Evolutionary conservation across 192 early-diverging fungal species (phyloP).

Genomic region (Backusella circina): DNA sequence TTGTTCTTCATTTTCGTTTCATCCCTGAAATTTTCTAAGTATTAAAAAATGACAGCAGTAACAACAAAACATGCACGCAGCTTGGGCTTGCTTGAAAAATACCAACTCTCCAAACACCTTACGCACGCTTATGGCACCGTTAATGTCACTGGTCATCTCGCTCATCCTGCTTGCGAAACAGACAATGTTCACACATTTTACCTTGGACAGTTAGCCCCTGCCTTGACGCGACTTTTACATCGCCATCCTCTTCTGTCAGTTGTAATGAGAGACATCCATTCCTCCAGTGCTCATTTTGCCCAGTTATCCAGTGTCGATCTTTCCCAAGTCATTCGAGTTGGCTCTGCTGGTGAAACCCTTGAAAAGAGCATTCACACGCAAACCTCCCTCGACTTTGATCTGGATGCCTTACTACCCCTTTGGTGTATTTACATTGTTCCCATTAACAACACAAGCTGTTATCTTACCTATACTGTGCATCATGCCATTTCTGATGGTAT

Average conservation of each 20-base stretch:
- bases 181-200: not conserved
- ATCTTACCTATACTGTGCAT: slow-evolving; percentile 7
- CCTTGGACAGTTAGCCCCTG: slow-evolving; percentile 15
- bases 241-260: slow-evolving; percentile 7
- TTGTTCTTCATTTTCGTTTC: not conserved
- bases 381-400: slow-evolving; percentile 5
- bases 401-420: slow-evolving; percentile 13
- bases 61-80: not conserved
- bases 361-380: slow-evolving; percentile 10
- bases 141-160: slow-evolving; percentile 5
- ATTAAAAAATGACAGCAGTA: not conserved
- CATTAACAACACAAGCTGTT: not conserved
- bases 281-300: slow-evolving; percentile 8
- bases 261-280: not conserved
- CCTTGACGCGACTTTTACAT: slow-evolving; percentile 16
- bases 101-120: slow-evolving; percentile 23
- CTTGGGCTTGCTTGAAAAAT: slow-evolving; percentile 32
- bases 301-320: slow-evolving; percentile 13
- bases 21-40: not conserved
- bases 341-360: not conserved
- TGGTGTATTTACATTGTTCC: slow-evolving; percentile 18
- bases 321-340: not conserved
- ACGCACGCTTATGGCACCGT: slow-evolving; percentile 25
- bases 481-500: slow-evolving; percentile 30
- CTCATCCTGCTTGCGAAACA: not conserved